Conservation (phyloP, 306 rosid genomes). For the peach (Prunus persica) region Prunus_persica_NCBIv2 NC_034015.1:12481001-12481500, state of each 20-base stretch:
- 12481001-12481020: background rate
- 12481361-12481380: background rate
- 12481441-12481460: background rate
- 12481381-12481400: background rate
- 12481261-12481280: background rate
- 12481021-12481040: background rate
- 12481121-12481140: background rate
- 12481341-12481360: background rate
- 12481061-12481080: slow-evolving; percentile 2
- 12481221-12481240: slow-evolving; percentile 3
- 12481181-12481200: background rate
- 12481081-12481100: background rate
- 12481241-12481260: background rate
- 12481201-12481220: slow-evolving; percentile 4
- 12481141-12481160: background rate
- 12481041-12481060: background rate
- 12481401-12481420: background rate
- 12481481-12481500: background rate
- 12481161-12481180: background rate
- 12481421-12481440: background rate
- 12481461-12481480: background rate
- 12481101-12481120: background rate
- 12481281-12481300: background rate
- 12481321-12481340: background rate
- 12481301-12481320: background rate